phyloP scores from a whole-genome alignment of 78 protist genomes.

The Dictyostelium brefeldianum region DNA sequence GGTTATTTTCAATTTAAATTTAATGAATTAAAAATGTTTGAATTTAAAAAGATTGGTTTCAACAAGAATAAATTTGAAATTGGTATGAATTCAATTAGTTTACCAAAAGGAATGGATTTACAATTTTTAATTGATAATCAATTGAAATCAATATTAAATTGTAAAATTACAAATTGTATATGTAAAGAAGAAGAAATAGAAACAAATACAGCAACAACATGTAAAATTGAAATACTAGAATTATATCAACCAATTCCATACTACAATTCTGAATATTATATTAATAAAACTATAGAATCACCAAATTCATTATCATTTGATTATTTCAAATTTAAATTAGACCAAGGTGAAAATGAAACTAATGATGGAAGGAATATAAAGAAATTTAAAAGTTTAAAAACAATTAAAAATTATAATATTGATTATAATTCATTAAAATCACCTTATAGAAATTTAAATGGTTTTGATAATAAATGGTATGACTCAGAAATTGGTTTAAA shows the following conservation, averaged over 20 bases:
- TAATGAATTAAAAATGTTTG: neutral
- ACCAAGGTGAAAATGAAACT: too few species aligned
- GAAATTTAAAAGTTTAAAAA: neutral
- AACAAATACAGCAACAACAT: neutral
- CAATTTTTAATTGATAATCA: neutral
- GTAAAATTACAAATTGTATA: too few species aligned
- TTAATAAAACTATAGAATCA: neutral
- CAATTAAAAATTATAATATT: neutral
- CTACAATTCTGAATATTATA: neutral
- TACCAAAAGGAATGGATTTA: neutral
- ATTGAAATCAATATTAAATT: neutral
- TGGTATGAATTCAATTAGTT: neutral
- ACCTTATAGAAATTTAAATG: neutral
- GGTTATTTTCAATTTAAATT: too few species aligned
- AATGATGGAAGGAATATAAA: neutral
- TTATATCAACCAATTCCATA: neutral
- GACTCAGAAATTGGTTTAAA: neutral
- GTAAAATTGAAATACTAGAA: neutral
- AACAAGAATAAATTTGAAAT: neutral
- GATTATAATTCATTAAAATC: neutral
- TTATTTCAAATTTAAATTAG: neutral
- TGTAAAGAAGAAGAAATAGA: too few species aligned
- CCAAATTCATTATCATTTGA: neutral
- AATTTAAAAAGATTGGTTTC: neutral
- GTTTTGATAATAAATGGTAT: constrained; percentile 12